Conservation (phyloP, 139 green algal genomes). For the Coelastrella sp. region DNA sequence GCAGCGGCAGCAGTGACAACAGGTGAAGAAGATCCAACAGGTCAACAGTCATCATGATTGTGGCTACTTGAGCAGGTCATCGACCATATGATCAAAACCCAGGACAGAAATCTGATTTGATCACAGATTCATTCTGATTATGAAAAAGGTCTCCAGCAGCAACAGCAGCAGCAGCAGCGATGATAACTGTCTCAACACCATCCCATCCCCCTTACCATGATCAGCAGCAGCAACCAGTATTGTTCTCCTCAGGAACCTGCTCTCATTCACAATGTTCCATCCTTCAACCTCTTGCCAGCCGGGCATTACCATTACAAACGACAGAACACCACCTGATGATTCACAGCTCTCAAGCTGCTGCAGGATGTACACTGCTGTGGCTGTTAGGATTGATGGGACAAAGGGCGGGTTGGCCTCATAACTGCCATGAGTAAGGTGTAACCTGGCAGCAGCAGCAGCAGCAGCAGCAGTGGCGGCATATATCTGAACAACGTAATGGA, state of each 20-base stretch:
- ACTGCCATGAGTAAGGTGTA: slow-evolving; percentile 34
- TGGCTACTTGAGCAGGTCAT: too few species aligned
- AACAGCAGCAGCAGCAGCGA: background rate
- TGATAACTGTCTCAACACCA: background rate
- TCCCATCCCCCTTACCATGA: slow-evolving; percentile 15
- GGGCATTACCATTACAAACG: slow-evolving; percentile 49
- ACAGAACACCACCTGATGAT: slow-evolving; percentile 22
- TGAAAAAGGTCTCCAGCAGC: too few species aligned
- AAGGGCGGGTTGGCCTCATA: slow-evolving; percentile 54
- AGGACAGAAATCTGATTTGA: too few species aligned
- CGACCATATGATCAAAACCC: too few species aligned
- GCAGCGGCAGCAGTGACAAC: too few species aligned
- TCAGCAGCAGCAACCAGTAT: slow-evolving; percentile 45
- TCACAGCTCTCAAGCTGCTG: slow-evolving; percentile 22
- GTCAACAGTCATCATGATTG: too few species aligned
- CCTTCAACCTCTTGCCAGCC: slow-evolving; percentile 39
- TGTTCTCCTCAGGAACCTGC: slow-evolving; percentile 20
- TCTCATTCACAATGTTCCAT: slow-evolving; percentile 34
- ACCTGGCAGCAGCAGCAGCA: slow-evolving; percentile 25
- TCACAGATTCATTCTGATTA: too few species aligned
- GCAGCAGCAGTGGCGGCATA: too few species aligned
- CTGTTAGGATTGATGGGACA: slow-evolving; percentile 32
- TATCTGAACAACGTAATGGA: too few species aligned
- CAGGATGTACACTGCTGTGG: slow-evolving; percentile 16
- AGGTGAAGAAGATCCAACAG: too few species aligned